These are phyloP conservation scores for Tripidium arundinaceum DNA, from an alignment of 202 grass and related monocot genomes.

Conservation along the genomic window DNA sequence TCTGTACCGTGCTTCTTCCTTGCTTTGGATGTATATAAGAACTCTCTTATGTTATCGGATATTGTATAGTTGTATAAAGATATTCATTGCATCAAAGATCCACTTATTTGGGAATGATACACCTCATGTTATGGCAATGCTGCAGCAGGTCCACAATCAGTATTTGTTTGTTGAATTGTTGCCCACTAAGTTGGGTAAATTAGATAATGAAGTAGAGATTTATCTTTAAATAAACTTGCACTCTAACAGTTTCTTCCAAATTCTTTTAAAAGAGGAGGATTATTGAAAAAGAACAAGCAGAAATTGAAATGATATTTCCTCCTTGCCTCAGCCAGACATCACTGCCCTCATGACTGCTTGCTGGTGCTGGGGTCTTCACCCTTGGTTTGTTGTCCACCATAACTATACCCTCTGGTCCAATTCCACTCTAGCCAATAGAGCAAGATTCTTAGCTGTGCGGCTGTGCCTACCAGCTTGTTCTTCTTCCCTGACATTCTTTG, in stretches of 20 bases:
- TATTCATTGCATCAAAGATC: conserved; percentile 3
- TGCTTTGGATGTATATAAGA: conserved; percentile 9
- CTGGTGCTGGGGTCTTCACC: too few relatives aligned
- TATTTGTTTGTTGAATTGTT: conserved; percentile 5
- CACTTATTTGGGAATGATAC: neutral
- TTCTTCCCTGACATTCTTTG: neutral
- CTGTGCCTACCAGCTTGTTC: conserved; percentile 10
- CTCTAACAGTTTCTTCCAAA: neutral
- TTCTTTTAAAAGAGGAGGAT: neutral
- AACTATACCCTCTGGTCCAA: neutral
- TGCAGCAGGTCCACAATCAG: neutral
- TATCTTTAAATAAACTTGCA: neutral
- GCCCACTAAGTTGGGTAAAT: neutral
- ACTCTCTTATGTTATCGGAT: neutral
- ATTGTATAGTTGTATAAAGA: neutral
- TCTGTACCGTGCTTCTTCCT: neutral
- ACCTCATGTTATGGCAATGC: neutral
- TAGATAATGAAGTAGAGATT: neutral
- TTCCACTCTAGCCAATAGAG: neutral
- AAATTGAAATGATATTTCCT: neutral
- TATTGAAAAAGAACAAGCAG: neutral
- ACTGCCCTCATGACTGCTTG: neutral
- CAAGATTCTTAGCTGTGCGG: neutral
- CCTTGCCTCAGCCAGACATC: neutral
- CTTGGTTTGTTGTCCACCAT: neutral